phyloP scores from a whole-genome alignment of 2,329 filamentous ascomycete genomes.

The Diplodia corticola region DNA sequence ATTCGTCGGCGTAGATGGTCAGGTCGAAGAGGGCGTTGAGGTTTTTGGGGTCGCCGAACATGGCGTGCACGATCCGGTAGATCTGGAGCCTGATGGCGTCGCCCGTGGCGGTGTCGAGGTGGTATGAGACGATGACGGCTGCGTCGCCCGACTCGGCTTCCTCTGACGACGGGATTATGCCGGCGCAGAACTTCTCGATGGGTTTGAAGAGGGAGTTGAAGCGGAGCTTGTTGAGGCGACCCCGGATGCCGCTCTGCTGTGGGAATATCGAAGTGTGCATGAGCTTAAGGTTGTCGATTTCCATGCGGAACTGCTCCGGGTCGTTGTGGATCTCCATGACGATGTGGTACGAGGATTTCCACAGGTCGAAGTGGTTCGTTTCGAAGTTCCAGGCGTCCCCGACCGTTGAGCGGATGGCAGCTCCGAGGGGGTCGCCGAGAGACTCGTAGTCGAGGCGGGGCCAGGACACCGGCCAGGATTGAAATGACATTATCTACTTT shows the following conservation, averaged over 20 bases:
- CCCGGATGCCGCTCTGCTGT: background rate
- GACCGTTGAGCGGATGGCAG: background rate
- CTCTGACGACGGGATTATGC: background rate
- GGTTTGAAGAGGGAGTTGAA: background rate
- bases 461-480: background rate
- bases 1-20: background rate
- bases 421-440: background rate
- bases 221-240: background rate
- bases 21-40: background rate
- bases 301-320: background rate
- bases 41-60: background rate
- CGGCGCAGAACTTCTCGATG: background rate
- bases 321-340: background rate
- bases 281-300: background rate
- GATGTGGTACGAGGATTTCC: background rate
- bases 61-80: background rate
- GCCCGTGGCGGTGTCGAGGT: background rate
- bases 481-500: background rate
- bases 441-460: background rate
- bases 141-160: background rate
- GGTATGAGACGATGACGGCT: background rate
- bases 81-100: background rate
- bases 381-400: background rate
- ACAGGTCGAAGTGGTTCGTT: background rate
- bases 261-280: background rate